Evolutionary conservation across 768 basidiomycete species (phyloP), one percentile per base, ranked within the genome.

Genomic region (Auricularia auricula-judae): DNA sequence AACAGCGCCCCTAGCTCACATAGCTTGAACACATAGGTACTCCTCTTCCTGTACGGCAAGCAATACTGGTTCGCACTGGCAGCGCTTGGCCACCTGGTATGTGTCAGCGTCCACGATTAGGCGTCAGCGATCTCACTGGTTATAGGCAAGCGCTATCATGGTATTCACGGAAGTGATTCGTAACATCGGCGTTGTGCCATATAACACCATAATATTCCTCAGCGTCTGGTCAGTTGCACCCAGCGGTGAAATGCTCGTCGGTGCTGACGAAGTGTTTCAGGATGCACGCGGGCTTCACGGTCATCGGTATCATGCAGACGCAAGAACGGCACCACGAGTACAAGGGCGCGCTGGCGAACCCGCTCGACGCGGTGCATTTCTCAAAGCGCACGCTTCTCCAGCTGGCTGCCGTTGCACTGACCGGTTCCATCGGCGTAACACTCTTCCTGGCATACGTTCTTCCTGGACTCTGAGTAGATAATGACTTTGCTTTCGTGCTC

Each of bases 11-110:
- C 12, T 21, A 56, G n/a, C 29, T 56, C 10, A 18, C 29, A 21
- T 21, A 10, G 10, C 10, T 21, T 10, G 10, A 34, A 5, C 53
- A 10, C 18, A n/a, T 54, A 59, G 56, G 56, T 35, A 14, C 56
- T 59, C 56, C 56, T 59, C 23, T 59, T 59, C 18, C 29, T 59
- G 29, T 59, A 59, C 56, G 56, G 56, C 56, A 59, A 59, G 56
- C 56, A 59, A 29, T 59, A 35, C 29, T 59, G 34, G 29, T 59
- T 59, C 56, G 56, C 56, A 10, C 29, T 59, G 8, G 56, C 16
- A 5, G 56, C 56, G 21, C 23, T 59, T 23, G 56, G 56, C 23
- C 56, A 59, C 18, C 56, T 59, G 29, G 23, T 59, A 29, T 29
- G 29, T 51, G 21, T 12, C 47, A 10, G 47, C 8, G 7, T 18